Percentiles rank a stretch among this genome's conserved stretches.
Evolutionary conservation across 805 yeast genomes (phyloP).

Genomic region (Cyberlindnera maclurae): DNA sequence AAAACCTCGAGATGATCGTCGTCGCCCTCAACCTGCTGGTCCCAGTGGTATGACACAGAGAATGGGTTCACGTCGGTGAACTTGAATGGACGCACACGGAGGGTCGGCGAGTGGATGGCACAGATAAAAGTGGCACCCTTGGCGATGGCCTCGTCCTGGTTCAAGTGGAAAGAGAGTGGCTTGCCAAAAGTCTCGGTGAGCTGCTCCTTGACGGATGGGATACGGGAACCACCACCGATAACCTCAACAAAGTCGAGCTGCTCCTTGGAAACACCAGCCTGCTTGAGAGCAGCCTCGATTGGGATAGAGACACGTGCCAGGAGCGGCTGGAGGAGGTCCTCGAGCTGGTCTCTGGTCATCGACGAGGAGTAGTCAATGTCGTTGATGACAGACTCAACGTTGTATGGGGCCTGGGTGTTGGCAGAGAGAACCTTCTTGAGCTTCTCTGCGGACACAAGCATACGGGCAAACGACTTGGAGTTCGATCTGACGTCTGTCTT

Average conservation of each 20-base stretch:
- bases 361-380: slow-evolving; percentile 92
- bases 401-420: slow-evolving; percentile 88
- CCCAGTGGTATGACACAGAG: slow-evolving; percentile 95
- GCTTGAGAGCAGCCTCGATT: slow-evolving; percentile 71
- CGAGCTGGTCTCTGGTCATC: slow-evolving; percentile 86
- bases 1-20: slow-evolving; percentile 91
- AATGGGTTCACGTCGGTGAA: slow-evolving; percentile 90
- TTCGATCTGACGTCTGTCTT: slow-evolving; percentile 87
- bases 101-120: slow-evolving; percentile 98
- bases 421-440: slow-evolving; percentile 96
- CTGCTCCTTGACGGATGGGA: slow-evolving; percentile 83
- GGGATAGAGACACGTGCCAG: slow-evolving; percentile 72
- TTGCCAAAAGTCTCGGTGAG: slow-evolving; percentile 77
- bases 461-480: slow-evolving; percentile 93
- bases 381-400: slow-evolving; percentile 93
- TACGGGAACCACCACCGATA: slow-evolving; percentile 98
- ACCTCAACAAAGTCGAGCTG: slow-evolving; percentile 90
- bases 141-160: slow-evolving; percentile 99
- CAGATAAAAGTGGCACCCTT: slow-evolving; percentile 99
- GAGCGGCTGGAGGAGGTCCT: slow-evolving; percentile 79
- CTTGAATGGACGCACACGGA: slow-evolving; percentile 97
- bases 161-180: slow-evolving; percentile 85
- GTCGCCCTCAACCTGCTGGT: slow-evolving; percentile 83
- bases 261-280: slow-evolving; percentile 63
- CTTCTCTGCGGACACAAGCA: slow-evolving; percentile 84